Evolutionary conservation across 164 flowering plant species (phyloP).

Genomic region (Piper longum): DNA sequence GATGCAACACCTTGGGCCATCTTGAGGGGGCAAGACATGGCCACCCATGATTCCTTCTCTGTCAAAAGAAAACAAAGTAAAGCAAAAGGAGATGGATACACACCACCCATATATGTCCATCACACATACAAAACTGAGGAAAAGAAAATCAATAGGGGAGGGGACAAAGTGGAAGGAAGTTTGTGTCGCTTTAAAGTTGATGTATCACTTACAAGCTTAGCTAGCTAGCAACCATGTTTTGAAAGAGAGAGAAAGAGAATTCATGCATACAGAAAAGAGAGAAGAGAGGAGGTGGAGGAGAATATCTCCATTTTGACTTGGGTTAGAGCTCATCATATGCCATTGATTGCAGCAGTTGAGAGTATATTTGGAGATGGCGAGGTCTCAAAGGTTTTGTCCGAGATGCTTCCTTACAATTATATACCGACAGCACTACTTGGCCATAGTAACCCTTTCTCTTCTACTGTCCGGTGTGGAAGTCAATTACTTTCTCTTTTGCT

Average conservation of each 20-base stretch:
- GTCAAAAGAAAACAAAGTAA: constrained; percentile 38
- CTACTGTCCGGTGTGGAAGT: constrained; percentile 11
- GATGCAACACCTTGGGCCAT: constrained; percentile 22
- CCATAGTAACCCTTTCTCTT: constrained; percentile 17
- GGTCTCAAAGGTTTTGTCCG: constrained; percentile 15
- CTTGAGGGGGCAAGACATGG: constrained; percentile 22
- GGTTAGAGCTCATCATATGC: constrained; percentile 34
- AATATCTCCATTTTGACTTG: constrained; percentile 38
- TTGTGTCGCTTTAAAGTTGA: not conserved
- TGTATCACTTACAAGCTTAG: constrained; percentile 17
- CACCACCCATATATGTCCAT: constrained; percentile 29
- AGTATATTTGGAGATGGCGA: not conserved
- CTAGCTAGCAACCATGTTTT: not conserved
- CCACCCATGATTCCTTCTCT: constrained; percentile 42
- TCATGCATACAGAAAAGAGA: not conserved
- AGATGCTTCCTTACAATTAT: constrained; percentile 17
- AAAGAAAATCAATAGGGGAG: constrained; percentile 2
- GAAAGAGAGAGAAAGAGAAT: not conserved
- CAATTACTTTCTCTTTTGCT: constrained; percentile 13
- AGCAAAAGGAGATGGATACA: constrained; percentile 38
- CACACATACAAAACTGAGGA: not conserved
- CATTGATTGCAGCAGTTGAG: constrained; percentile 30
- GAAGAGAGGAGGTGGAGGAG: not conserved
- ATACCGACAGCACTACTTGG: constrained; percentile 23
- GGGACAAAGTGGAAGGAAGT: constrained; percentile 37